Evolutionary conservation across 2,329 filamentous ascomycete genomes (phyloP).

Genomic region (Ophiostoma pallidulum): DNA sequence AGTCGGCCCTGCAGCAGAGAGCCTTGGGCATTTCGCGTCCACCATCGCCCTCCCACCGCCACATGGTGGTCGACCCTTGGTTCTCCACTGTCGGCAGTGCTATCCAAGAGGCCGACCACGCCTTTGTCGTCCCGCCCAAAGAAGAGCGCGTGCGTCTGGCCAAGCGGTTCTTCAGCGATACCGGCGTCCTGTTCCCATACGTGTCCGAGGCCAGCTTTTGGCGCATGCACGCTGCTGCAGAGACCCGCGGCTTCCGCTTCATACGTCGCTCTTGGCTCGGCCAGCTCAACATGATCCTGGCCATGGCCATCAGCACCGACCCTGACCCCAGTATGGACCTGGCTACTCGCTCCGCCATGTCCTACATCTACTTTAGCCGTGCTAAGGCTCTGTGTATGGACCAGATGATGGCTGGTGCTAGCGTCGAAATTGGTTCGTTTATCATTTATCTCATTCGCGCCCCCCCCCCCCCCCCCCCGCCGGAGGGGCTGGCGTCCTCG

Average conservation of each 20-base stretch:
- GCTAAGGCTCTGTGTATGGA: conserved; percentile 31
- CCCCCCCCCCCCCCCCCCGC: too few relatives aligned
- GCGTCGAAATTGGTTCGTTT: conserved; percentile 28
- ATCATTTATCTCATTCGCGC: too few relatives aligned
- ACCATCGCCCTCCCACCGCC: too few relatives aligned
- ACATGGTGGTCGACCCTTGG: too few relatives aligned
- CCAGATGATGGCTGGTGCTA: conserved; percentile 29
- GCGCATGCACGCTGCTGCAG: conserved; percentile 11
- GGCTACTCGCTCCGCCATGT: conserved; percentile 28
- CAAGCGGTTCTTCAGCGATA: conserved; percentile 16
- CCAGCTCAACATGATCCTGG: conserved; percentile 39
- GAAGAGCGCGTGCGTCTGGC: too few relatives aligned
- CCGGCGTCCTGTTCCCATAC: conserved; percentile 18
- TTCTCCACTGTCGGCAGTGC: too few relatives aligned
- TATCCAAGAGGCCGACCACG: too few relatives aligned
- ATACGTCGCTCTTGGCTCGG: conserved; percentile 40
- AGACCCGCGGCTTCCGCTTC: conserved; percentile 19
- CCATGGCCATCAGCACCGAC: conserved; percentile 29
- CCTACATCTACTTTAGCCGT: conserved; percentile 36
- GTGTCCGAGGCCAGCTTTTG: conserved; percentile 16
- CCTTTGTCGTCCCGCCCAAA: neutral
- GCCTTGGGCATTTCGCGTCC: too few relatives aligned
- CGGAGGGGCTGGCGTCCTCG: too few relatives aligned
- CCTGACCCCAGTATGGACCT: neutral
- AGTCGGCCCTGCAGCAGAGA: too few relatives aligned